Evolutionary conservation across 2,329 filamentous ascomycete genomes (phyloP).

Genomic region (Paraphoma chrysanthemicola): DNA sequence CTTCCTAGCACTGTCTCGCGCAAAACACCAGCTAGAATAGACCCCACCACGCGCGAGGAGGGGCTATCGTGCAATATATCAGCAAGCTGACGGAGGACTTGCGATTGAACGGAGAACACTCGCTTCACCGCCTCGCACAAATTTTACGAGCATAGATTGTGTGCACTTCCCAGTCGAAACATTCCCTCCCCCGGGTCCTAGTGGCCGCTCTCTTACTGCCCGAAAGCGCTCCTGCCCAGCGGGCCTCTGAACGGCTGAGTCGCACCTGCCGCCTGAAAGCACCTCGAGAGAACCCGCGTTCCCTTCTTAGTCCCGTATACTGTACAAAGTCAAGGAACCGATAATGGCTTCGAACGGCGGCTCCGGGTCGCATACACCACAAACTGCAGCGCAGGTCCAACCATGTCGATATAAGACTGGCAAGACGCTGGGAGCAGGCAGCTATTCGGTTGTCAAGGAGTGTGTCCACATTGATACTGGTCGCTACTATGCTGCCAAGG

Average conservation of each 20-base stretch:
- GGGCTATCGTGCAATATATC: constrained; percentile 7
- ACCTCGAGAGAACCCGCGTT: too few species aligned
- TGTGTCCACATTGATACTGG: constrained; percentile 98
- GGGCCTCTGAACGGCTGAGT: too few species aligned
- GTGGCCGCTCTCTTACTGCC: too few species aligned
- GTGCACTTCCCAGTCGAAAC: too few species aligned
- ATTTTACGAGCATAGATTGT: too few species aligned
- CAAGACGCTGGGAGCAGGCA: constrained; percentile 94
- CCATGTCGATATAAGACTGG: constrained; percentile 98
- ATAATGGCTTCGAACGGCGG: constrained; percentile 42
- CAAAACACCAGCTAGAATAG: not conserved
- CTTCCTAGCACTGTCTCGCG: not conserved
- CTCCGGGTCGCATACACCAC: constrained; percentile 39
- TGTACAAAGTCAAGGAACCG: too few species aligned
- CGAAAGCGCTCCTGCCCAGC: too few species aligned
- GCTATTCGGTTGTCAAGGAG: constrained; percentile 98
- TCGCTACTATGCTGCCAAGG: constrained; percentile 97
- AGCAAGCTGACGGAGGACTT: constrained; percentile 5
- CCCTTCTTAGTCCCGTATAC: too few species aligned
- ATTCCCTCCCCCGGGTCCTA: too few species aligned
- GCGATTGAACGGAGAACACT: not conserved
- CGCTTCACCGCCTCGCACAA: not conserved
- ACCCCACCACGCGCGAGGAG: not conserved
- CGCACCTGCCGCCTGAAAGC: too few species aligned
- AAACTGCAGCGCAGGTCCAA: constrained; percentile 70